Base-by-base conservation (phyloP, 768 basidiomycete species). In the Russula abietina region DNA sequence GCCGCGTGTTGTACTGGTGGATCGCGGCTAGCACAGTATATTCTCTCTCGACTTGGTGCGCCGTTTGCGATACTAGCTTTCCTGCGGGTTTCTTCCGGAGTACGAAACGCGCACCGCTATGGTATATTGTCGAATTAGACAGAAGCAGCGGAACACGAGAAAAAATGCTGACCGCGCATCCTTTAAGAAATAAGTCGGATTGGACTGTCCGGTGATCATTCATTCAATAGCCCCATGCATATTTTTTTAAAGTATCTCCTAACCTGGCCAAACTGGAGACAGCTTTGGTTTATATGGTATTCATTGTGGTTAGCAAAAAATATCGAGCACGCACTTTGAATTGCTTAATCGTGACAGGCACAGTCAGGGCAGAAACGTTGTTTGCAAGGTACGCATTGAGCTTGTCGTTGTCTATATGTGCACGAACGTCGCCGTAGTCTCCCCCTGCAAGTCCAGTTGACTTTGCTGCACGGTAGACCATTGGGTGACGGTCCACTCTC, bases 41-140 rank as follows among this genome's bases (percentile, higher is more conserved):
- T 78, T 99, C 96, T 52, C 97, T 86, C 72, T 98, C 96, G 43
- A 99, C 84, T 73, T 94, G 89, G 73, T 99, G 96, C 1, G 96
- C 96, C 3, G 94, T 99, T 55, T 84, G 79, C 4, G 93, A 94
- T 28, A 99, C 77, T 10, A 98, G 83, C 45, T 85, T 78, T 0
- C 96, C 96, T 0, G 87, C 84, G 26, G 96, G 96, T 71, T 97
- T 96, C 75, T 97, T 93, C 22, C 96, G 89, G 60, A 98, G 77
- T 17, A 98, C 96, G 67, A 86, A 94, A 16, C 82, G 84, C 6
- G 71, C 78, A 48, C 82, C 89, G 55, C 52, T 62, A 12, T 19
- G 32, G n/a, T n/a, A 60, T 26, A 43, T 10, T 14, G 62, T 32
- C 41, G 17, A 19, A 38, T 65, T 6, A 61, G 48, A 28, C 6